Evolutionary conservation across 192 early-diverging fungal genomes (phyloP).

Genomic region (Coemansia erecta): DNA sequence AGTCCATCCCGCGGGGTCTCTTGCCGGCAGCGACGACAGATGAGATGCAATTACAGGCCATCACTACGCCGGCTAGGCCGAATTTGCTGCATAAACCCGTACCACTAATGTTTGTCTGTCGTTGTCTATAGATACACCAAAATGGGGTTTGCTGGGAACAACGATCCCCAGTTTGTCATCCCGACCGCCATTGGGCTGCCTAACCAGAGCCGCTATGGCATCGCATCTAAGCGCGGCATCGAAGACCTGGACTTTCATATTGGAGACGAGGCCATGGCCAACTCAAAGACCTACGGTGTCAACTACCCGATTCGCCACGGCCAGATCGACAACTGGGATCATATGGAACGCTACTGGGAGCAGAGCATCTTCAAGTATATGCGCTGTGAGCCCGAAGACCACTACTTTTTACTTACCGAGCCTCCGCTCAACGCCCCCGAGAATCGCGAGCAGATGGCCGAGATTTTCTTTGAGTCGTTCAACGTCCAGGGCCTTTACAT

Average conservation of each 20-base stretch:
- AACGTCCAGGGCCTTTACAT: slow-evolving; percentile 97
- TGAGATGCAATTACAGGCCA: too few relatives aligned
- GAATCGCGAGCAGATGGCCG: slow-evolving; percentile 97
- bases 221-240: slow-evolving; percentile 93
- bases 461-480: slow-evolving; percentile 99
- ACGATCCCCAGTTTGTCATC: slow-evolving; percentile 95
- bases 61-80: background rate
- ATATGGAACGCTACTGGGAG: slow-evolving; percentile 99
- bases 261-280: slow-evolving; percentile 90
- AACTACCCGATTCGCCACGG: slow-evolving; percentile 95
- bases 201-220: slow-evolving; percentile 60
- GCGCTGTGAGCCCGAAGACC: slow-evolving; percentile 98
- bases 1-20: background rate
- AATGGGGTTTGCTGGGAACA: slow-evolving; percentile 96
- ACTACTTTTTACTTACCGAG: slow-evolving; percentile 94
- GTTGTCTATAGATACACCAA: slow-evolving; percentile 74
- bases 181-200: slow-evolving; percentile 84
- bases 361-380: slow-evolving; percentile 97
- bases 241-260: slow-evolving; percentile 98
- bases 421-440: slow-evolving; percentile 97
- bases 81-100: background rate
- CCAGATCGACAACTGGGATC: slow-evolving; percentile 99
- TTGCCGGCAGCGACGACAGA: background rate
- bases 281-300: slow-evolving; percentile 85
- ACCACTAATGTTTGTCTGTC: background rate